Conservation (phyloP, 2,329 filamentous ascomycete species). For the Bretziella fagacearum region DNA sequence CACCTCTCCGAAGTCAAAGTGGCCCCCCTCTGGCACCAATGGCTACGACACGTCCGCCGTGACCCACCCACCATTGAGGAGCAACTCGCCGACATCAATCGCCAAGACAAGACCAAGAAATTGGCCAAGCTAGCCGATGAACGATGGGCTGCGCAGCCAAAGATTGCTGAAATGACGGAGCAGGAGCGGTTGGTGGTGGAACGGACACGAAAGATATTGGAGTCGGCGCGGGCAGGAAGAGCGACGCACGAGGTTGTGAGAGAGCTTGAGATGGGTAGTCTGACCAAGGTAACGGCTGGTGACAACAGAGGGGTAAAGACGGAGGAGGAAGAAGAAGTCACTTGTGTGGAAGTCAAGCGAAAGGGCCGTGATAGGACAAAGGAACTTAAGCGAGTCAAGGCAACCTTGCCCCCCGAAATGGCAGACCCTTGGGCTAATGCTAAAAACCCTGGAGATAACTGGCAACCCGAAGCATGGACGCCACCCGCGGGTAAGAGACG, state of each 20-base stretch:
- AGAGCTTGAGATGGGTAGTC: slow-evolving; percentile 16
- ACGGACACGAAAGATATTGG: slow-evolving; percentile 10
- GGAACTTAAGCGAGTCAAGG: slow-evolving; percentile 8
- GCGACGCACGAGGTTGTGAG: neutral
- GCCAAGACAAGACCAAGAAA: slow-evolving; percentile 35
- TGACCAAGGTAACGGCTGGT: slow-evolving; percentile 2
- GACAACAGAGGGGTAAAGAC: neutral
- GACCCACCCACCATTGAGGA: slow-evolving; percentile 39
- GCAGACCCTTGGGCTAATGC: slow-evolving; percentile 43
- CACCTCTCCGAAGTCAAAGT: slow-evolving; percentile 40
- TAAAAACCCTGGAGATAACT: slow-evolving; percentile 41
- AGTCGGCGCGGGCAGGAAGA: neutral
- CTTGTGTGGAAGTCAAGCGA: neutral
- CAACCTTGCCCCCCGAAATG: slow-evolving; percentile 15
- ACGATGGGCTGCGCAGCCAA: slow-evolving; percentile 43
- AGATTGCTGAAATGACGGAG: slow-evolving; percentile 27
- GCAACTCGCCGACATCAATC: slow-evolving; percentile 34
- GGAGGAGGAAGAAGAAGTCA: neutral
- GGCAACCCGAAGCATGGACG: slow-evolving; percentile 49
- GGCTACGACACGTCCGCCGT: slow-evolving; percentile 43
- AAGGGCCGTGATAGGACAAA: neutral
- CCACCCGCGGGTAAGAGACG: slow-evolving; percentile 27
- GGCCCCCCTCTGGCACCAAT: slow-evolving; percentile 49
- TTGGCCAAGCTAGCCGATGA: slow-evolving; percentile 46
- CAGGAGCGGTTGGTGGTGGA: slow-evolving; percentile 15